A percentile compares a stretch with the other conserved stretches of the same genome.
These are phyloP conservation scores for Globisporangium cederbergense DNA, from an alignment of 352 stramenopile genomes.

Conservation along the genomic window DNA sequence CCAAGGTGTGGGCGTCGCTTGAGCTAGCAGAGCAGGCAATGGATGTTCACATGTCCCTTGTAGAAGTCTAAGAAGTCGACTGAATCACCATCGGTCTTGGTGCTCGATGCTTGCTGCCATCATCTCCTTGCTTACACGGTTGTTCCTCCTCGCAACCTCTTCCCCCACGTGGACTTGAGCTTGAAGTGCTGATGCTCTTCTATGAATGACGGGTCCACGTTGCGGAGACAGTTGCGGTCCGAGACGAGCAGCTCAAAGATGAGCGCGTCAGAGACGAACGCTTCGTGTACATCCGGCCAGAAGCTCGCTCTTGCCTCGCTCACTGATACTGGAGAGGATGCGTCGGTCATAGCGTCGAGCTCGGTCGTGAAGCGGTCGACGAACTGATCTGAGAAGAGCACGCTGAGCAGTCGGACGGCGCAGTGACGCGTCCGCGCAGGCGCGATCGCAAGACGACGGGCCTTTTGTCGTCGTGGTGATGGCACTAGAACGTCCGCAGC, in stretches of 20 bases:
- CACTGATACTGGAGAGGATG: no score
- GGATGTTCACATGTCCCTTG: neutral
- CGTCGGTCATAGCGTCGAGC: neutral
- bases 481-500: neutral
- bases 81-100: neutral
- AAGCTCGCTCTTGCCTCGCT: neutral
- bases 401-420: conserved; percentile 4
- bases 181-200: neutral
- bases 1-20: neutral
- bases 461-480: neutral
- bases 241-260: neutral
- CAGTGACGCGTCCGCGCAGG: neutral
- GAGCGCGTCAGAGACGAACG: neutral
- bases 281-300: neutral
- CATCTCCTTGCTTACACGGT: neutral
- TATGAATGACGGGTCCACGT: neutral
- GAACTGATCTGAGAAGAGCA: neutral
- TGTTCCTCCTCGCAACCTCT: neutral
- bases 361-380: neutral
- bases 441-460: neutral
- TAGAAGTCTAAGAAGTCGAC: conserved; percentile 1
- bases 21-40: conserved; percentile 10
- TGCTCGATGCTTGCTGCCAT: neutral
- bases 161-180: conserved; percentile 4
- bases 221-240: neutral